phyloP scores from a whole-genome alignment of 2,329 filamentous ascomycete species.

The Fusarium secorum region DNA sequence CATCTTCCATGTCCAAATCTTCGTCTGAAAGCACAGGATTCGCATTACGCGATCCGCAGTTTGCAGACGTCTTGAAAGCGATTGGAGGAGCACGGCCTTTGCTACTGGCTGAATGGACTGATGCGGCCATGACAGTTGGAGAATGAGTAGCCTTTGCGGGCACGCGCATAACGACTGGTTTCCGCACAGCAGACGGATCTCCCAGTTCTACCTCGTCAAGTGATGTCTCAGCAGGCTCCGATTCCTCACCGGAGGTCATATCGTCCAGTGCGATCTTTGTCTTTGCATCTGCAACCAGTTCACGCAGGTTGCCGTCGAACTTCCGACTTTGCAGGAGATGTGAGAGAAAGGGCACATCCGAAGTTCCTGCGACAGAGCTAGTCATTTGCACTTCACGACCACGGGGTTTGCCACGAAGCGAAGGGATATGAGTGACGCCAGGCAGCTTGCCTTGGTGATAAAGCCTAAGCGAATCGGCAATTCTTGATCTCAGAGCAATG shows the following conservation, averaged over 20 bases:
- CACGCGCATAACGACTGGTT: slow-evolving; percentile 62
- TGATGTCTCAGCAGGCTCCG: slow-evolving; percentile 49
- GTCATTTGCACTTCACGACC: slow-evolving; percentile 17
- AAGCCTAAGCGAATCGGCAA: slow-evolving; percentile 61
- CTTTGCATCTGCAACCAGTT: slow-evolving; percentile 67
- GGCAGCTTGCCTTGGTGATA: slow-evolving; percentile 62
- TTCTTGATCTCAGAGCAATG: slow-evolving; percentile 58
- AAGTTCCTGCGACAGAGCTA: slow-evolving; percentile 59
- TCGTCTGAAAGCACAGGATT: slow-evolving; percentile 49
- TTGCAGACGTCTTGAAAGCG: slow-evolving; percentile 51
- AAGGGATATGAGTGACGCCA: slow-evolving; percentile 56
- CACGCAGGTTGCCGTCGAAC: slow-evolving; percentile 65
- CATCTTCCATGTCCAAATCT: slow-evolving; percentile 62
- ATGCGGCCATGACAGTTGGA: slow-evolving; percentile 52
- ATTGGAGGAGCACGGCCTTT: slow-evolving; percentile 58
- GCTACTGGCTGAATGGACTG: slow-evolving; percentile 62
- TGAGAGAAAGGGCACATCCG: slow-evolving; percentile 72
- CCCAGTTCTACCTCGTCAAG: slow-evolving; percentile 10
- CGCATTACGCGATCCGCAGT: slow-evolving; percentile 32
- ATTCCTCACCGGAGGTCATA: slow-evolving; percentile 62
- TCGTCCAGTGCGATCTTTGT: slow-evolving; percentile 60
- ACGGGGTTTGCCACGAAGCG: slow-evolving; percentile 24
- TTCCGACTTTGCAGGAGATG: slow-evolving; percentile 69
- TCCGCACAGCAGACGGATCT: slow-evolving; percentile 40
- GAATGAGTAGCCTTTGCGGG: slow-evolving; percentile 66